Conservation (phyloP, 805 yeast species). For the Clavispora vitiphila region DNA sequence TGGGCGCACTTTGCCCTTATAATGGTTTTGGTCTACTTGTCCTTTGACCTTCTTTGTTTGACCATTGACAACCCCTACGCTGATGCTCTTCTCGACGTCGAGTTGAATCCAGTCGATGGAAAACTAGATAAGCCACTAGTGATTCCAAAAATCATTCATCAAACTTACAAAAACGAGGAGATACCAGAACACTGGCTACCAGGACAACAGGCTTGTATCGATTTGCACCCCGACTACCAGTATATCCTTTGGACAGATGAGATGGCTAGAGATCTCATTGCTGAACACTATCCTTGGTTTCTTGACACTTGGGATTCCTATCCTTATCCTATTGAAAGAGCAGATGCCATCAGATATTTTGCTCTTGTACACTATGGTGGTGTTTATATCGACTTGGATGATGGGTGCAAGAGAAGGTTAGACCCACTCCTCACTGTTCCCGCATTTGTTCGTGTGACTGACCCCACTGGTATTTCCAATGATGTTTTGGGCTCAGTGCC, state of each 20-base stretch:
- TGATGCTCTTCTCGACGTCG: slow-evolving; percentile 60
- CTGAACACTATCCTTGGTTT: slow-evolving; percentile 83
- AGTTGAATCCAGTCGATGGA: slow-evolving; percentile 52
- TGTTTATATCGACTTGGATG: slow-evolving; percentile 84
- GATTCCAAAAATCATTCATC: slow-evolving; percentile 90
- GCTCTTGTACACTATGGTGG: slow-evolving; percentile 83
- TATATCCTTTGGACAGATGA: slow-evolving; percentile 90
- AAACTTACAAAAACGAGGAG: slow-evolving; percentile 75
- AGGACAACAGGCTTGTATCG: slow-evolving; percentile 72
- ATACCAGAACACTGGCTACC: slow-evolving; percentile 79
- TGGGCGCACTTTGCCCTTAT: slow-evolving; percentile 55
- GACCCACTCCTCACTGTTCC: slow-evolving; percentile 81
- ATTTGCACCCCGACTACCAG: slow-evolving; percentile 81
- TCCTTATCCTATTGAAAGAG: slow-evolving; percentile 78
- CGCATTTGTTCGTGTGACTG: slow-evolving; percentile 81
- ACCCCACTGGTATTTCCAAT: slow-evolving; percentile 88
- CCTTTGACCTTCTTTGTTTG: slow-evolving; percentile 68
- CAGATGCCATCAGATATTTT: slow-evolving; percentile 88
- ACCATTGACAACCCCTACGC: slow-evolving; percentile 66
- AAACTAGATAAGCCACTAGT: slow-evolving; percentile 43
- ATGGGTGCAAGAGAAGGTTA: slow-evolving; percentile 72
- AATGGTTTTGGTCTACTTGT: slow-evolving; percentile 51
- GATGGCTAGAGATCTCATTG: slow-evolving; percentile 71
- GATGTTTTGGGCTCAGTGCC: slow-evolving; percentile 92
- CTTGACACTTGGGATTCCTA: slow-evolving; percentile 71